Conservation (phyloP, 179 eudicot genomes). For the Carnegiea gigantea region DNA sequence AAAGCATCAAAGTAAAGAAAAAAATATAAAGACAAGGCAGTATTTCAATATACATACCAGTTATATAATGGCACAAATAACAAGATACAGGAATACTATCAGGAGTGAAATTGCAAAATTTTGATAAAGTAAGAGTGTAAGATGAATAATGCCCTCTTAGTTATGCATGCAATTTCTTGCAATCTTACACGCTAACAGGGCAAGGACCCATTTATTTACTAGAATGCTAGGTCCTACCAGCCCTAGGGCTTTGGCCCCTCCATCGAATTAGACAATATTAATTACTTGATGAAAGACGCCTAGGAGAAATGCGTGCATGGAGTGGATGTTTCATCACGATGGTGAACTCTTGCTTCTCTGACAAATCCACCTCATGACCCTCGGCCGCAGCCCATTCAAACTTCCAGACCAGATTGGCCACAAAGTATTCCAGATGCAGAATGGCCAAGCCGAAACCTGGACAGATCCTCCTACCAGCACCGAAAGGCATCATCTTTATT, state of each 20-base stretch:
- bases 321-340: neutral
- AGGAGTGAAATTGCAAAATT: no score
- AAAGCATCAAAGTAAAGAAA: no score
- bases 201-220: neutral
- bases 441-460: neutral
- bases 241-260: no score
- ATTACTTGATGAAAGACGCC: neutral
- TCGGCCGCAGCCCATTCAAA: neutral
- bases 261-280: no score
- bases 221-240: neutral
- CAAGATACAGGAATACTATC: no score
- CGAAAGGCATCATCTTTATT: constrained; percentile 21
- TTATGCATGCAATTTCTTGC: no score
- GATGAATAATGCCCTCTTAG: no score
- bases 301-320: constrained; percentile 5
- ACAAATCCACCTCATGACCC: constrained; percentile 1
- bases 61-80: no score
- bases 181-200: neutral
- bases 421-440: constrained; percentile 1
- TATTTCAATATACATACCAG: no score
- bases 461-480: constrained; percentile 3
- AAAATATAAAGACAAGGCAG: no score
- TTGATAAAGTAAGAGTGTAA: no score
- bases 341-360: constrained; percentile 1
- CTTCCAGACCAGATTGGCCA: constrained; percentile 1